Evolutionary conservation across 2,329 filamentous ascomycete genomes (phyloP).

Genomic region (Xylariaceae sp.): DNA sequence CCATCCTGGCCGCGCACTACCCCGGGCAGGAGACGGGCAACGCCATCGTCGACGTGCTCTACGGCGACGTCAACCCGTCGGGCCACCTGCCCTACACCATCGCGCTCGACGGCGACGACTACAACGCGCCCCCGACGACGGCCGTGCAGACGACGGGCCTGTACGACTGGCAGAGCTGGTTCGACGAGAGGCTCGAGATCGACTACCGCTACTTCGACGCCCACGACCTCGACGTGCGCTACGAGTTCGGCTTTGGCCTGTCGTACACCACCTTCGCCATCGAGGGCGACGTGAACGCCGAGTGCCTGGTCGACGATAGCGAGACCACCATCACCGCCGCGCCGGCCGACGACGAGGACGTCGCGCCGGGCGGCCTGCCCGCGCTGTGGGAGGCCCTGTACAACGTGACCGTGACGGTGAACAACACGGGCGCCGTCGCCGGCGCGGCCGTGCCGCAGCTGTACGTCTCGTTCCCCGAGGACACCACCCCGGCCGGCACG

Average conservation of each 20-base stretch:
- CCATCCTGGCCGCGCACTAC: conserved; percentile 51
- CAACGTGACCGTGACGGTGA: conserved; percentile 37
- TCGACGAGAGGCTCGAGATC: conserved; percentile 58
- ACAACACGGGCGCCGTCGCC: conserved; percentile 41
- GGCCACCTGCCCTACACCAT: conserved; percentile 63
- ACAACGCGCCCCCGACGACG: conserved; percentile 33
- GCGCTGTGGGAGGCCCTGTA: conserved; percentile 46
- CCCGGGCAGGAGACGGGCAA: conserved; percentile 57
- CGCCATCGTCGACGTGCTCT: conserved; percentile 53
- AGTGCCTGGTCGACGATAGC: conserved; percentile 11
- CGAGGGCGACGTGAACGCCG: conserved; percentile 36
- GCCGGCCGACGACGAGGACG: conserved; percentile 17
- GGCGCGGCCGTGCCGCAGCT: conserved; percentile 48
- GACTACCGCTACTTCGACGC: conserved; percentile 62
- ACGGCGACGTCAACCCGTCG: conserved; percentile 51
- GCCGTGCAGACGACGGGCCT: conserved; percentile 27
- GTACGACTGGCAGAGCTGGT: conserved; percentile 39
- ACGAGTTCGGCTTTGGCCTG: conserved; percentile 58
- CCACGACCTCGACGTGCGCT: conserved; percentile 49
- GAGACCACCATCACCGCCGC: conserved; percentile 23
- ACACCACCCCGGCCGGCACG: conserved; percentile 31
- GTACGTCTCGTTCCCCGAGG: conserved; percentile 39
- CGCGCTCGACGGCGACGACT: conserved; percentile 45
- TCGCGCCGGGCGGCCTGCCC: conserved; percentile 46
- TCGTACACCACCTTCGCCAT: conserved; percentile 44